Conservation (phyloP, 768 basidiomycete species). For the Galerina sulciceps region DNA sequence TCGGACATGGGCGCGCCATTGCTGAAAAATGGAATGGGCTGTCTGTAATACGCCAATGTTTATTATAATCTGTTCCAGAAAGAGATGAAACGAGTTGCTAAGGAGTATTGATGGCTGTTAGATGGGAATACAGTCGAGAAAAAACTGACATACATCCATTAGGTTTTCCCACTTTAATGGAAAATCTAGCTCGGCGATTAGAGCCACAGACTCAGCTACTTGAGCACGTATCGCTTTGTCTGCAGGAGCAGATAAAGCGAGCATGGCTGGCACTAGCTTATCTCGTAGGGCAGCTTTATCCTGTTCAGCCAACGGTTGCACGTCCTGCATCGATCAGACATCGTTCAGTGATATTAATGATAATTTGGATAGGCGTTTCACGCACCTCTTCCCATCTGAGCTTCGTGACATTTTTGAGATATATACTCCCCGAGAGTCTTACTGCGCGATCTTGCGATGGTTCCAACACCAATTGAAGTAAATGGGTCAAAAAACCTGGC, state of each 20-base stretch:
- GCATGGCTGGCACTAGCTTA: conserved; percentile 91
- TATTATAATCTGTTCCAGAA: conserved; percentile 80
- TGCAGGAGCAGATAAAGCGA: conserved; percentile 72
- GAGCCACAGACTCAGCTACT: conserved; percentile 90
- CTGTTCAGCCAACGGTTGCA: conserved; percentile 64
- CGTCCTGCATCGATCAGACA: conserved; percentile 54
- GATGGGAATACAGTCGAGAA: neutral
- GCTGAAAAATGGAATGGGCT: conserved; percentile 93
- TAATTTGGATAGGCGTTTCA: conserved; percentile 1
- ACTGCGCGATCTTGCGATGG: conserved; percentile 68
- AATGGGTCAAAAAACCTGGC: conserved; percentile 77
- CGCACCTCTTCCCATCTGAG: conserved; percentile 87
- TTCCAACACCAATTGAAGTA: conserved; percentile 80
- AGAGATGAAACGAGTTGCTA: conserved; percentile 91
- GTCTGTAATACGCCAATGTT: conserved; percentile 93
- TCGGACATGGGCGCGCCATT: conserved; percentile 91
- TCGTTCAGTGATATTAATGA: neutral
- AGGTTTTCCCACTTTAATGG: conserved; percentile 87
- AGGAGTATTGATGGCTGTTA: neutral
- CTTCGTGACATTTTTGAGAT: conserved; percentile 91
- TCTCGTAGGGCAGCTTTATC: conserved; percentile 78
- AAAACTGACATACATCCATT: conserved; percentile 72
- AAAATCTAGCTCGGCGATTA: conserved; percentile 93
- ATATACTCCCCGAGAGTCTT: conserved; percentile 84
- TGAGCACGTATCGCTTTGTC: conserved; percentile 81